Evolutionary conservation across 2,329 filamentous ascomycete genomes (phyloP).

Genomic region (Stachybotrys chlorohalonatus): DNA sequence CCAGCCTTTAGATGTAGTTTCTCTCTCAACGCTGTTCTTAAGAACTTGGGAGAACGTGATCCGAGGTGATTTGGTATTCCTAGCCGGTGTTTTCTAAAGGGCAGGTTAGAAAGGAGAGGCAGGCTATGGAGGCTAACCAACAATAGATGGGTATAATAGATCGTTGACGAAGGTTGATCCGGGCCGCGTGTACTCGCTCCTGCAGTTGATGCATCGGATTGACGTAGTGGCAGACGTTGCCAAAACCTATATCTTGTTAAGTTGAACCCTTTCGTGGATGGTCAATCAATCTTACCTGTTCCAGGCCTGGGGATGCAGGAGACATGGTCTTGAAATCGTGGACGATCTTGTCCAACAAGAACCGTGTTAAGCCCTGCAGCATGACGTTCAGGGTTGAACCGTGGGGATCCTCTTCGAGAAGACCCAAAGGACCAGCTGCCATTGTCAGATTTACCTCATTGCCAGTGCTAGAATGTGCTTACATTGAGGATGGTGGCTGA

Average conservation of each 20-base stretch:
- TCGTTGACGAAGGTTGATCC: constrained; percentile 79
- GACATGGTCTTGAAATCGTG: constrained; percentile 65
- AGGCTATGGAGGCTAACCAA: constrained; percentile 9
- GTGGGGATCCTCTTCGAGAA: constrained; percentile 76
- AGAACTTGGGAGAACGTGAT: constrained; percentile 80
- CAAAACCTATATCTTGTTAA: constrained; percentile 31
- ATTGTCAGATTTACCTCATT: not conserved
- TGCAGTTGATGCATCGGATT: constrained; percentile 80
- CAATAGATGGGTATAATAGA: constrained; percentile 60
- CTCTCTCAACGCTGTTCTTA: constrained; percentile 85
- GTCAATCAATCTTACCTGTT: constrained; percentile 41
- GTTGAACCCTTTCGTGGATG: not conserved
- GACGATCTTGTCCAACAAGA: constrained; percentile 73
- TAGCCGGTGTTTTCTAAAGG: constrained; percentile 33
- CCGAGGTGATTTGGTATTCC: constrained; percentile 42
- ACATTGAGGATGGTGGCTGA: constrained; percentile 75
- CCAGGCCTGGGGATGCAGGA: constrained; percentile 54
- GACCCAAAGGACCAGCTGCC: constrained; percentile 61
- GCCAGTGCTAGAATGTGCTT: constrained; percentile 10
- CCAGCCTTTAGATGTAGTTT: constrained; percentile 86
- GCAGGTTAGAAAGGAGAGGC: constrained; percentile 3
- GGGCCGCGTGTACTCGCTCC: constrained; percentile 73
- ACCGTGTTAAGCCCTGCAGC: constrained; percentile 78
- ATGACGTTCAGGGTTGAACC: constrained; percentile 68
- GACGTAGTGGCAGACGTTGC: constrained; percentile 62